Base-by-base conservation (phyloP, 441 rosid genomes). In the Pelargonium citronellum region DNA sequence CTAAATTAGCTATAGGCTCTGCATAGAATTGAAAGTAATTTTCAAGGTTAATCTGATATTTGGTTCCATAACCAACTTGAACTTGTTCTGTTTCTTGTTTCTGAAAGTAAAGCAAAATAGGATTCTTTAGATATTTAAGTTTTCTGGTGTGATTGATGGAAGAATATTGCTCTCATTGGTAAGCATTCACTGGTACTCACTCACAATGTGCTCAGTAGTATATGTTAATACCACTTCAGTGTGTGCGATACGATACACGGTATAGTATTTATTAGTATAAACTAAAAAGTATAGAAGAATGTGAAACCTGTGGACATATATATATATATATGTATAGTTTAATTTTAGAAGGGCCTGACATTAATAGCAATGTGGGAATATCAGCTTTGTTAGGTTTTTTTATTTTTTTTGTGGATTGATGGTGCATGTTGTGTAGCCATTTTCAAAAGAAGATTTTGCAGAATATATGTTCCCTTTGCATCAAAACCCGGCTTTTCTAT, bases 401-500 rank as follows among this genome's bases (percentile, higher is more conserved):
- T 27, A n/a, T n/a, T n/a, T n/a, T n/a, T n/a, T n/a, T n/a, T 64
- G 5, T 30, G 15, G 44, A 60, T 60, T 34, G 11, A 60, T 60
- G 74, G 66, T 64, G 67, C 19, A 47, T 66, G 75, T 43, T 9
- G 69, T 68, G 20, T 55, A 43, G 39, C 64, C 49, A 51, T 65
- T 69, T 69, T 53, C 13, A 63, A 78, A 63, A 64, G 57, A 69
- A 70, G 80, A 79, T 83, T 64, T 73, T 43, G 7, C 64, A 73
- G 87, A 78, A 80, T 84, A 84, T 78, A 76, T 80, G 41, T 73
- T 80, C 65, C 58, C 80, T 80, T 75, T 67, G 86, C 80, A 83
- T 83, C 79, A 61, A 75, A 80, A 70, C 74, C 77, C 71, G 49
- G 17, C 68, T 71, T 79, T 79, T 43, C 58, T n/a, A 51, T 61